These are phyloP conservation scores for Chlamydomonas eustigma DNA, from an alignment of 139 green algal genomes.

Conservation along the genomic window DNA sequence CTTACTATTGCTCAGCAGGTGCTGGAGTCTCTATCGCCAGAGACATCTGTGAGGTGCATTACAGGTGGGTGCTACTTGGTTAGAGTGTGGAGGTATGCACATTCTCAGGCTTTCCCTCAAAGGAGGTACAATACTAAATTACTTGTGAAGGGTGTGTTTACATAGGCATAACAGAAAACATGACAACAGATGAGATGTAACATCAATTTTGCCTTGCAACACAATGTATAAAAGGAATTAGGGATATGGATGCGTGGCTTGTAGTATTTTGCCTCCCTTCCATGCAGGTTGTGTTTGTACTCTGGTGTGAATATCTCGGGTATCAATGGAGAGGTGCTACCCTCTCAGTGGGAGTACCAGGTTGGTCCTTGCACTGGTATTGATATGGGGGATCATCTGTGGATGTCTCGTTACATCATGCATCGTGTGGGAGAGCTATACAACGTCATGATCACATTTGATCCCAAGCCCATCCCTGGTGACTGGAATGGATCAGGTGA, in stretches of 20 bases:
- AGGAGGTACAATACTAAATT: no score
- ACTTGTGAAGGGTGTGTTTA: no score
- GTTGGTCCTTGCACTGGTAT: constrained; percentile 84
- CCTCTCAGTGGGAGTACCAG: constrained; percentile 98
- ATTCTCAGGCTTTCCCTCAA: no score
- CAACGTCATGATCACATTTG: constrained; percentile 92
- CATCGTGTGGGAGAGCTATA: constrained; percentile 85
- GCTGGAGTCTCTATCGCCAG: constrained; percentile 86
- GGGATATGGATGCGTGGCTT: no score
- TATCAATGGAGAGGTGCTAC: constrained; percentile 98
- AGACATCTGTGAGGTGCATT: constrained; percentile 94
- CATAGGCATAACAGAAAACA: no score
- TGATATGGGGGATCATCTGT: constrained; percentile 86
- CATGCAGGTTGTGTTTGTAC: constrained; percentile 66
- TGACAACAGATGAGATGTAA: no score
- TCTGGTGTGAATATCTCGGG: constrained; percentile 91
- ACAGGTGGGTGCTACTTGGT: no score
- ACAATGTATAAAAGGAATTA: no score
- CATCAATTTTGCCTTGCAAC: no score
- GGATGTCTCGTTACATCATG: constrained; percentile 94
- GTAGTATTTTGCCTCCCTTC: no score
- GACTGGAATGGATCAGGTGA: constrained; percentile 98
- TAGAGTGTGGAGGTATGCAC: no score
- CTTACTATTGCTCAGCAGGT: constrained; percentile 95
- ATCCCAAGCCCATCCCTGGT: constrained; percentile 96